Conservation (phyloP, 352 stramenopile genomes). For the Phytophthora ramorum region DNA sequence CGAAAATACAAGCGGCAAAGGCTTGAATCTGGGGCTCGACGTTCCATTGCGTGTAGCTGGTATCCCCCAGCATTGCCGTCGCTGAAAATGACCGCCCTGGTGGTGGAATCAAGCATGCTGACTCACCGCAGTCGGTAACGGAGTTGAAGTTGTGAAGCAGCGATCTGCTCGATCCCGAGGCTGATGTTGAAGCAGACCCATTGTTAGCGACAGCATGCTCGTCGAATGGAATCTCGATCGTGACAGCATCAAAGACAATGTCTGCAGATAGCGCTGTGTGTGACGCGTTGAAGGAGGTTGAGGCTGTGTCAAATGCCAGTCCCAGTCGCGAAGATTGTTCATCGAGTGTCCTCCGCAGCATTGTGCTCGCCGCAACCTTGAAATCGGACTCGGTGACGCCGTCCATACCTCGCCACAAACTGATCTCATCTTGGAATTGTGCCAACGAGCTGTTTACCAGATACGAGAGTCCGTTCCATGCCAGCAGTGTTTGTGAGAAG, state of each 20-base stretch:
- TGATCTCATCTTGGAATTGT: conserved; percentile 26
- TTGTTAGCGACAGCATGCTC: conserved; percentile 22
- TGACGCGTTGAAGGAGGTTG: conserved; percentile 38
- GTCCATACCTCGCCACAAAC: conserved; percentile 11
- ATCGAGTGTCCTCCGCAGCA: conserved; percentile 24
- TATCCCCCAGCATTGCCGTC: conserved; percentile 16
- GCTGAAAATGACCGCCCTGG: conserved; percentile 19
- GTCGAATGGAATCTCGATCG: conserved; percentile 49
- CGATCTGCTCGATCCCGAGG: conserved; percentile 7
- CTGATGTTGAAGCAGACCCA: conserved; percentile 16
- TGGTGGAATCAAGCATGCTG: conserved; percentile 42
- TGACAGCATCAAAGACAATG: conserved; percentile 49
- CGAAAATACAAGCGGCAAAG: conserved; percentile 43
- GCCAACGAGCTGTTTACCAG: conserved; percentile 30
- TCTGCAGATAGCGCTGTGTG: conserved; percentile 34
- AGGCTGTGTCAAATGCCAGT: conserved; percentile 23
- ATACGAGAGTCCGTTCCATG: conserved; percentile 38
- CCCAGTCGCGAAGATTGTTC: conserved; percentile 29
- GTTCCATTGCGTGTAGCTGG: conserved; percentile 31
- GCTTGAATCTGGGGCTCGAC: conserved; percentile 46
- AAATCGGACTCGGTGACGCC: conserved; percentile 16
- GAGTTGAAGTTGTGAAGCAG: conserved; percentile 21
- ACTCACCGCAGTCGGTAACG: conserved; percentile 35
- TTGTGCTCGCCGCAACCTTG: conserved; percentile 17
- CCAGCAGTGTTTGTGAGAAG: conserved; percentile 40